Evolutionary conservation across 192 early-diverging fungal species (phyloP).

Genomic region (Linnemannia hyalina): DNA sequence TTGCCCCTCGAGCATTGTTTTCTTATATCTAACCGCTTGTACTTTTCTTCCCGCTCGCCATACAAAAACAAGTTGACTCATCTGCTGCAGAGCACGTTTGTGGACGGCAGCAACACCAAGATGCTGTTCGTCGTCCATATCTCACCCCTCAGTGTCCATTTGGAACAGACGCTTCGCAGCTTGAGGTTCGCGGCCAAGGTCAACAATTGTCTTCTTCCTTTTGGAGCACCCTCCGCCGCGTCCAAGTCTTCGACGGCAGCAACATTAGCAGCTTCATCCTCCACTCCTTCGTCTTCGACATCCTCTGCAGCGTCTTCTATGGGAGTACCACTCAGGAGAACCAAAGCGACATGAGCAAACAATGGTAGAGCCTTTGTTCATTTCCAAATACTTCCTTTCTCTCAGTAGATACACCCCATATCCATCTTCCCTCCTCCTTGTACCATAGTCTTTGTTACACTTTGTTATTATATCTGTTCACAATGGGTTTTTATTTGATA

Average conservation of each 20-base stretch:
- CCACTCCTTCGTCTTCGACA: too few species aligned
- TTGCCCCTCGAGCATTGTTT: not conserved
- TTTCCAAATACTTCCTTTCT: not conserved
- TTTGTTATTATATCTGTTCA: not conserved
- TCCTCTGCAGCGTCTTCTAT: too few species aligned
- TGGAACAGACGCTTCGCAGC: not conserved
- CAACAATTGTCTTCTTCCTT: not conserved
- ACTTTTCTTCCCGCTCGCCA: not conserved
- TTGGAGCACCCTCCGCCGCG: not conserved
- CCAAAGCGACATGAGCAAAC: not conserved
- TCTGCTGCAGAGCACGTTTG: not conserved
- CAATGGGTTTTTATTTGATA: not conserved
- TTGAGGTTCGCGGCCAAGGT: conserved; percentile 8
- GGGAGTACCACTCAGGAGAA: too few species aligned
- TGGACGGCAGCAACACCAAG: not conserved
- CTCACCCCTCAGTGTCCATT: not conserved
- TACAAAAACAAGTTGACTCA: not conserved
- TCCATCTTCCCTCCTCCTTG: not conserved
- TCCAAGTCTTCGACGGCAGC: not conserved
- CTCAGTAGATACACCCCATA: not conserved
- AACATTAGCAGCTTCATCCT: not conserved
- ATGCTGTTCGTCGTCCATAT: not conserved
- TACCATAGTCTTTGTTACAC: conserved; percentile 5
- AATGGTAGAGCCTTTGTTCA: not conserved
- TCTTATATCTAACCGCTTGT: not conserved